phyloP scores from a whole-genome alignment of 169 alveolate genomes.

The Cryptosporidium muris region DNA sequence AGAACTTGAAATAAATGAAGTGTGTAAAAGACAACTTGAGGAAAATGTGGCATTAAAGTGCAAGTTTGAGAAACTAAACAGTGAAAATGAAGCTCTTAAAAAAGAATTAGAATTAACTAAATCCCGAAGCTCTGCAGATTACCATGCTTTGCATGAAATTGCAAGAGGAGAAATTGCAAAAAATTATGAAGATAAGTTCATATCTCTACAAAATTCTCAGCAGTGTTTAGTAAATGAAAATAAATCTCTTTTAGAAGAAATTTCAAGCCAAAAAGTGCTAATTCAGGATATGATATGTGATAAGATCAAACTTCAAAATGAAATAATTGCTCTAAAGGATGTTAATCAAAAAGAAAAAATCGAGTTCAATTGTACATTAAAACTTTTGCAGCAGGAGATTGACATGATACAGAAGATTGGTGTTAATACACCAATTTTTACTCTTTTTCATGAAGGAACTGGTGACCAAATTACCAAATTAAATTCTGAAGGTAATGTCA shows the following conservation, averaged over 20 bases:
- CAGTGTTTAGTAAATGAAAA: conserved; percentile 19
- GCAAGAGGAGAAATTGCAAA: conserved; percentile 1
- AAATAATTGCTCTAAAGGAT: conserved; percentile 31
- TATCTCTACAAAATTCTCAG: conserved; percentile 14
- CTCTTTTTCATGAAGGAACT: not conserved
- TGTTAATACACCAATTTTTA: not conserved
- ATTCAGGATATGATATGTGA: conserved; percentile 56
- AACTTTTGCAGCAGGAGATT: conserved; percentile 16
- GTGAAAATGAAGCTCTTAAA: conserved; percentile 2
- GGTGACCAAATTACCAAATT: not conserved
- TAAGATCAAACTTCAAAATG: conserved; percentile 26
- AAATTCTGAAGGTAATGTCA: not conserved
- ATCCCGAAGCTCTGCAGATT: not conserved
- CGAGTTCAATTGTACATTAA: conserved; percentile 26
- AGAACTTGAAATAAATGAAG: conserved; percentile 47
- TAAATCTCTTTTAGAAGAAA: conserved; percentile 43
- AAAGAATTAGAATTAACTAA: not conserved
- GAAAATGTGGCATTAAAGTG: conserved; percentile 18
- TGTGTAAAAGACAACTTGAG: not conserved
- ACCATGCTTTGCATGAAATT: not conserved
- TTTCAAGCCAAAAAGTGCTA: conserved; percentile 28
- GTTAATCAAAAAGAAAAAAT: conserved; percentile 6
- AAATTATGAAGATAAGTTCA: not conserved
- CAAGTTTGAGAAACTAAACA: conserved; percentile 5
- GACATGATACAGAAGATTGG: conserved; percentile 43